Conservation (phyloP, 805 yeast genomes). For the Ogataea thermomethanolica region DNA sequence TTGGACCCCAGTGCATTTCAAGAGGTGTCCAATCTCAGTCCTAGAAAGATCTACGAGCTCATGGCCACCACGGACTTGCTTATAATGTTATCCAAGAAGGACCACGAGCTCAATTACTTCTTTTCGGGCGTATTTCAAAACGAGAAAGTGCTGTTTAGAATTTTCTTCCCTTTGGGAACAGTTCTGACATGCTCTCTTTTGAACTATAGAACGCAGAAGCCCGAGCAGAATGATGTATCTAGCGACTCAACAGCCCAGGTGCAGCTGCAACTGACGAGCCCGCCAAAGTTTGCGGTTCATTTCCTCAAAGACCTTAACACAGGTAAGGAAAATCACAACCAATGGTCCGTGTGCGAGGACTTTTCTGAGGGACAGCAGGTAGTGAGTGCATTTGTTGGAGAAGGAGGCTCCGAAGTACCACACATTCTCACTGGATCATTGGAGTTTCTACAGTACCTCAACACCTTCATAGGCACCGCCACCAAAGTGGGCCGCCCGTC, state of each 20-base stretch:
- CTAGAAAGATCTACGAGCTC: constrained; percentile 56
- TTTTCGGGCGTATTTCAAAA: constrained; percentile 69
- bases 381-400: constrained; percentile 55
- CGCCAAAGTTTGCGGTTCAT: constrained; percentile 78
- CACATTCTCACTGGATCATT: constrained; percentile 62
- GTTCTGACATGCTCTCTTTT: constrained; percentile 55
- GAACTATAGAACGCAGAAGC: constrained; percentile 37
- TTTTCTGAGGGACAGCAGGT: constrained; percentile 84
- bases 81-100: constrained; percentile 66
- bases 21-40: constrained; percentile 59
- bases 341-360: constrained; percentile 81
- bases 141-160: constrained; percentile 65
- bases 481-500: constrained; percentile 25
- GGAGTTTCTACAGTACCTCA: constrained; percentile 32
- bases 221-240: constrained; percentile 24
- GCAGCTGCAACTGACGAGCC: constrained; percentile 37
- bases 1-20: constrained; percentile 39
- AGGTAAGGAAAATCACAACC: constrained; percentile 49
- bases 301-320: constrained; percentile 51
- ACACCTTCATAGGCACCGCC: constrained; percentile 30
- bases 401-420: constrained; percentile 60
- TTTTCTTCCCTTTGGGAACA: constrained; percentile 65
- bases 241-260: constrained; percentile 43
- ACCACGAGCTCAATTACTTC: constrained; percentile 72
- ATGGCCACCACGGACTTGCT: constrained; percentile 70